Evolutionary conservation across 2,329 filamentous ascomycete genomes (phyloP).

Genomic region (Hypoxylon sp.): DNA sequence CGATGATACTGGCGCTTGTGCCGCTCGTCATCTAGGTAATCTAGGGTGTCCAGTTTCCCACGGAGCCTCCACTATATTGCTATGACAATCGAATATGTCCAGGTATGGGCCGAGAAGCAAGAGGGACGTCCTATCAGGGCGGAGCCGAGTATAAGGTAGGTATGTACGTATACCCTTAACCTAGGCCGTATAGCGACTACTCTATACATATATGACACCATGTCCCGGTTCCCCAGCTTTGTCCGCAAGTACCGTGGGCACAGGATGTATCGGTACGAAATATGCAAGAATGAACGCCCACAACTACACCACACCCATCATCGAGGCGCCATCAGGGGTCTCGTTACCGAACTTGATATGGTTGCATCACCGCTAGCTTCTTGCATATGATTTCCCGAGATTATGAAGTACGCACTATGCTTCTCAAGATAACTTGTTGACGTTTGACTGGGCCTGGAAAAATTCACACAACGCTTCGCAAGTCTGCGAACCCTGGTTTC

Average conservation of each 20-base stretch:
- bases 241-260: constrained; percentile 32
- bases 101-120: constrained; percentile 21
- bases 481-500: constrained; percentile 34
- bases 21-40: constrained; percentile 20
- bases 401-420: constrained; percentile 51
- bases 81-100: constrained; percentile 11
- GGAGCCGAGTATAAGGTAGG: constrained; percentile 9
- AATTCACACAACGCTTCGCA: constrained; percentile 39
- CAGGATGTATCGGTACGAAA: constrained; percentile 45
- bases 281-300: constrained; percentile 32
- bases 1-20: constrained; percentile 21
- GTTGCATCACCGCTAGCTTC: constrained; percentile 54
- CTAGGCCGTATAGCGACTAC: neutral
- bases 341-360: constrained; percentile 50
- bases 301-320: constrained; percentile 44
- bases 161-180: constrained; percentile 3
- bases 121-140: constrained; percentile 7
- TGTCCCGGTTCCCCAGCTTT: constrained; percentile 30
- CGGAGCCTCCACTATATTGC: constrained; percentile 17
- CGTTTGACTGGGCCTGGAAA: constrained; percentile 57
- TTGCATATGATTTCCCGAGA: constrained; percentile 58
- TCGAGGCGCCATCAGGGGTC: constrained; percentile 44
- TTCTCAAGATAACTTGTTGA: constrained; percentile 57
- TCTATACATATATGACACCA: constrained; percentile 11
- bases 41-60: constrained; percentile 22